Evolutionary conservation across 176 grass and related monocot species (phyloP).

Genomic region (Hsuehochloa calcarea): DNA sequence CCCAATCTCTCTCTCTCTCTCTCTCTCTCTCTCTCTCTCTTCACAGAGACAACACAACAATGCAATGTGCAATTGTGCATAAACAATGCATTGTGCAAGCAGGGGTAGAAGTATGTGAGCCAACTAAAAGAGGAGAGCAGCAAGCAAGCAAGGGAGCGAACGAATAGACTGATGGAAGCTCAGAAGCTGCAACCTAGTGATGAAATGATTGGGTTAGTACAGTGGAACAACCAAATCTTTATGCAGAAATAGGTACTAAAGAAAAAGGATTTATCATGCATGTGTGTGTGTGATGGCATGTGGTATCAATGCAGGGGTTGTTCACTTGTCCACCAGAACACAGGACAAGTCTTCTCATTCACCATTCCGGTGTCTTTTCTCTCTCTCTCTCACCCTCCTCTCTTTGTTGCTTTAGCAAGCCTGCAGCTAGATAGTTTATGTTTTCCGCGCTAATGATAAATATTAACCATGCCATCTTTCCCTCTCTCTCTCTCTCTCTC

Average conservation of each 20-base stretch:
- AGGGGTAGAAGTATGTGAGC: conserved; percentile 9
- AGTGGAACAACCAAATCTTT: conserved; percentile 35
- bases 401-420: conserved; percentile 45
- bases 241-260: conserved; percentile 19
- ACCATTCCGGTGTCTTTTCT: conserved; percentile 34
- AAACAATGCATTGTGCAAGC: conserved; percentile 13
- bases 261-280: conserved; percentile 24
- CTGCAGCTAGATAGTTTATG: conserved; percentile 32
- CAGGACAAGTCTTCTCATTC: conserved; percentile 45
- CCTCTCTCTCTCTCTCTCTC: not conserved
- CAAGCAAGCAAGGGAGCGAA: not conserved
- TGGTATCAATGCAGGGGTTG: conserved; percentile 50
- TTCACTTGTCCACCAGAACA: conserved; percentile 43
- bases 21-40: not conserved
- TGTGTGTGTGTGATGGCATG: conserved; percentile 42
- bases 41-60: not conserved
- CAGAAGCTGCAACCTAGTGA: conserved; percentile 21
- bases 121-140: conserved; percentile 10
- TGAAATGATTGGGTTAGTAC: conserved; percentile 41
- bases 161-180: conserved; percentile 27
- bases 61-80: not conserved
- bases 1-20: not conserved
- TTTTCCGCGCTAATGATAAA: conserved; percentile 26
- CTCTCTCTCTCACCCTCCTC: not conserved
- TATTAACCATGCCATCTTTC: conserved; percentile 36